These are phyloP conservation scores for Theobroma grandiflorum DNA, from an alignment of 441 rosid species.

Conservation along the genomic window DNA sequence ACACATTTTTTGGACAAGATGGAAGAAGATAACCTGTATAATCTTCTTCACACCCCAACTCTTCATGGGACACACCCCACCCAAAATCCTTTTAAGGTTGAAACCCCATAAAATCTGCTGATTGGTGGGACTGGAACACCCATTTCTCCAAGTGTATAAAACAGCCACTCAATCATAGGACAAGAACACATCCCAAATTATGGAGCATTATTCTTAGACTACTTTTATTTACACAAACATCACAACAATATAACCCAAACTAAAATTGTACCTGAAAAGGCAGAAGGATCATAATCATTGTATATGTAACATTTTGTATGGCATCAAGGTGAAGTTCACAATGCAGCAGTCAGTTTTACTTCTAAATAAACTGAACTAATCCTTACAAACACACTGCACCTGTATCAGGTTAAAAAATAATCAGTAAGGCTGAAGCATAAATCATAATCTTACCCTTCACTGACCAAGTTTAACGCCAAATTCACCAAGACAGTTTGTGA, in stretches of 20 bases:
- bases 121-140: constrained; percentile 32
- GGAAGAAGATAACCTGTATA: constrained; percentile 34
- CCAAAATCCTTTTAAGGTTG: constrained; percentile 25
- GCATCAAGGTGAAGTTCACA: constrained; percentile 29
- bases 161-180: constrained; percentile 34
- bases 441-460: constrained; percentile 74
- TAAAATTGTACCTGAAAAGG: constrained; percentile 42
- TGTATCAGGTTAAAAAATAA: constrained; percentile 23
- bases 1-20: constrained; percentile 36
- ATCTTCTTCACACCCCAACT: constrained; percentile 41
- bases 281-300: constrained; percentile 31
- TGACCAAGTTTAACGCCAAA: constrained; percentile 78
- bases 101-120: constrained; percentile 32
- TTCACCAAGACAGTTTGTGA: constrained; percentile 70
- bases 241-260: constrained; percentile 27
- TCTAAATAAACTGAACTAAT: constrained; percentile 32
- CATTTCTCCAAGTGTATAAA: constrained; percentile 35
- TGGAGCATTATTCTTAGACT: constrained; percentile 25
- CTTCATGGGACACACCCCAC: constrained; percentile 19
- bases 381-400: constrained; percentile 30
- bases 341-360: constrained; percentile 23
- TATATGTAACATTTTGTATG: constrained; percentile 8
- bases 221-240: constrained; percentile 31
- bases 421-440: not conserved
- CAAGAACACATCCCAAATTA: constrained; percentile 13